Conservation (phyloP, 202 grass and related monocot genomes). For the Digitaria exilis region DNA sequence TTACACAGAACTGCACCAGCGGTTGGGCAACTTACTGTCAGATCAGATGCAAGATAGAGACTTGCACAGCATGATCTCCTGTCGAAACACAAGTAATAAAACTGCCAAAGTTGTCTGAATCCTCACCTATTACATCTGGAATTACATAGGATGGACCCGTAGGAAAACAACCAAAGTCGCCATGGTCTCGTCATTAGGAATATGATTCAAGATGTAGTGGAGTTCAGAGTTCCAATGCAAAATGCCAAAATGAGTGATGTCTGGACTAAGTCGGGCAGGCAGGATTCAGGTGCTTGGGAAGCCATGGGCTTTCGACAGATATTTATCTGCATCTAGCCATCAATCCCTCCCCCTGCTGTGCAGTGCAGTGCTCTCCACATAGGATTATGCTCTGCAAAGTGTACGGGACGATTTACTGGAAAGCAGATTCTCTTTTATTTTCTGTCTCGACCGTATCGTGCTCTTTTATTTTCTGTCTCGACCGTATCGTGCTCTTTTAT, state of each 20-base stretch:
- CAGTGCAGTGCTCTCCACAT: slow-evolving; percentile 30
- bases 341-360: background rate
- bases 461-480: background rate
- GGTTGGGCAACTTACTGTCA: background rate
- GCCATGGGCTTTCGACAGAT: slow-evolving; percentile 9
- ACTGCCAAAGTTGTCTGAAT: too few relatives aligned
- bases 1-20: background rate
- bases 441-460: too few relatives aligned
- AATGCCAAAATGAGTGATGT: background rate
- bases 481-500: background rate
- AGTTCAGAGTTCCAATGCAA: background rate
- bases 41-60: too few relatives aligned
- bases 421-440: background rate
- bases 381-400: slow-evolving; percentile 37
- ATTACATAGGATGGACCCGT: background rate
- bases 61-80: background rate
- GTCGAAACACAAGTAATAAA: too few relatives aligned
- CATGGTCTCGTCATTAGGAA: background rate
- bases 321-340: background rate
- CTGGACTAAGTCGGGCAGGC: background rate
- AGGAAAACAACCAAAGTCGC: background rate
- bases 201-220: background rate
- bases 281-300: slow-evolving; percentile 5
- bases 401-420: slow-evolving; percentile 1
- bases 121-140: background rate